These are phyloP conservation scores for Endothia cerciana DNA, from an alignment of 2,329 filamentous ascomycete species.

Conservation along the genomic window DNA sequence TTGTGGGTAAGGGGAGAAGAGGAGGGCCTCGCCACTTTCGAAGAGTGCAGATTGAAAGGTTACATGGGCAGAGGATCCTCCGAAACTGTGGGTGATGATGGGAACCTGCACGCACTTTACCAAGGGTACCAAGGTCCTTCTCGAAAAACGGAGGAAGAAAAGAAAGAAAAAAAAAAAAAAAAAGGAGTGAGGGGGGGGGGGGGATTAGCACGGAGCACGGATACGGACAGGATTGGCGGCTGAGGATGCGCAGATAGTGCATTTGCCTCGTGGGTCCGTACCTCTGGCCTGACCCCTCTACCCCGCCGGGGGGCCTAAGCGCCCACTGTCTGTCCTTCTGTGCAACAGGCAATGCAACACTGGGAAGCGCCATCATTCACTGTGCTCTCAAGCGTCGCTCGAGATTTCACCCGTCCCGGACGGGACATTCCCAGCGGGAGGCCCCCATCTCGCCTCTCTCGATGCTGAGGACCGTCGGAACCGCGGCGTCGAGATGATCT, in stretches of 20 bases:
- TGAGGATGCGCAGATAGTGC: not conserved
- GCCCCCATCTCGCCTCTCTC: not conserved
- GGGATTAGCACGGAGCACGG: not conserved
- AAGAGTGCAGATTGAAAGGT: conserved; percentile 1
- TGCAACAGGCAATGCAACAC: not conserved
- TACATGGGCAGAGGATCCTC: conserved; percentile 5
- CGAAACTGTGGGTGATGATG: not conserved
- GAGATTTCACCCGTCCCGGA: not conserved
- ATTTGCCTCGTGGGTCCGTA: not conserved
- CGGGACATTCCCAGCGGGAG: not conserved
- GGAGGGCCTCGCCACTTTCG: conserved; percentile 6
- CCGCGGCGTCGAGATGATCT: not conserved
- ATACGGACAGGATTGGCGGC: not conserved
- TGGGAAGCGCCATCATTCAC: not conserved
- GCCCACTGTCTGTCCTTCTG: not conserved
- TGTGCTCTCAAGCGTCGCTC: too few relatives aligned
- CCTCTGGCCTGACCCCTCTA: not conserved
- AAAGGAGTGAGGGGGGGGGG: not conserved
- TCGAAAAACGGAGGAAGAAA: not conserved
- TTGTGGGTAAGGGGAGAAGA: not conserved
- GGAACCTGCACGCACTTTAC: conserved; percentile 15
- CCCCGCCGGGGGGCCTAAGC: not conserved
- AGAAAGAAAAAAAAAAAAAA: not conserved
- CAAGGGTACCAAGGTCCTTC: not conserved
- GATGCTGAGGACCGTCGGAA: not conserved